Conservation (phyloP, 1,284 basidiomycete species). For the Sanghuangporus sanghuang region DNA sequence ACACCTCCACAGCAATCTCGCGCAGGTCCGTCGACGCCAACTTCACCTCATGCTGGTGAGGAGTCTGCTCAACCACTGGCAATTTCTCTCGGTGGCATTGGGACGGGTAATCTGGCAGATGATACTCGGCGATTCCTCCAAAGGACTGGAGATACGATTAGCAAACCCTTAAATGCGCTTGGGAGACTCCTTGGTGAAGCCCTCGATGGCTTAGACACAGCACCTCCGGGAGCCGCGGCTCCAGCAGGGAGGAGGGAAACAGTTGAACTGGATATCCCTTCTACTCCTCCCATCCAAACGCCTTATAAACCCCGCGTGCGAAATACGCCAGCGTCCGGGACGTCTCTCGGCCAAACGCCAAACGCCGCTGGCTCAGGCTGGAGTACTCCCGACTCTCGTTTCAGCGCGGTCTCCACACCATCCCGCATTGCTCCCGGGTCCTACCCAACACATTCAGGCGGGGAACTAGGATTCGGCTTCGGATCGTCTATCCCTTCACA, state of each 20-base stretch:
- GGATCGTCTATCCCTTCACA: slow-evolving; percentile 24
- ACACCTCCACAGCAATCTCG: neutral
- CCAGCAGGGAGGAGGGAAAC: slow-evolving; percentile 27
- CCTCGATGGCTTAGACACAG: slow-evolving; percentile 47
- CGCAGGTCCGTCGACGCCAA: slow-evolving; percentile 23
- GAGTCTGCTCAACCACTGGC: slow-evolving; percentile 78
- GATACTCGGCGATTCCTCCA: slow-evolving; percentile 81
- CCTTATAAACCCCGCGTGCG: slow-evolving; percentile 72
- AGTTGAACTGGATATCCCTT: slow-evolving; percentile 25
- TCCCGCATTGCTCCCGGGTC: slow-evolving; percentile 8
- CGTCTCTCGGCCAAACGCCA: slow-evolving; percentile 13
- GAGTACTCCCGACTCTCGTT: slow-evolving; percentile 8
- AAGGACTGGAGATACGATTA: slow-evolving; percentile 84
- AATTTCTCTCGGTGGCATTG: slow-evolving; percentile 47
- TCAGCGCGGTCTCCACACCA: slow-evolving; percentile 7
- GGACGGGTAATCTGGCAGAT: slow-evolving; percentile 52
- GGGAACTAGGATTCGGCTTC: neutral
- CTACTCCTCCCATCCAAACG: slow-evolving; percentile 46
- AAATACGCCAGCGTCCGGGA: slow-evolving; percentile 29
- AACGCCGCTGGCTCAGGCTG: slow-evolving; percentile 3
- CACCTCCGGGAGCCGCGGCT: slow-evolving; percentile 26
- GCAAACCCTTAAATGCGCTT: slow-evolving; percentile 83
- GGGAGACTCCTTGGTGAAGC: slow-evolving; percentile 82
- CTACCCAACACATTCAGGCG: neutral
- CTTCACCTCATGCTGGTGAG: slow-evolving; percentile 65